Base-by-base conservation (phyloP, 2,329 filamentous ascomycete genomes). In the Fusarium guadeloupense region DNA sequence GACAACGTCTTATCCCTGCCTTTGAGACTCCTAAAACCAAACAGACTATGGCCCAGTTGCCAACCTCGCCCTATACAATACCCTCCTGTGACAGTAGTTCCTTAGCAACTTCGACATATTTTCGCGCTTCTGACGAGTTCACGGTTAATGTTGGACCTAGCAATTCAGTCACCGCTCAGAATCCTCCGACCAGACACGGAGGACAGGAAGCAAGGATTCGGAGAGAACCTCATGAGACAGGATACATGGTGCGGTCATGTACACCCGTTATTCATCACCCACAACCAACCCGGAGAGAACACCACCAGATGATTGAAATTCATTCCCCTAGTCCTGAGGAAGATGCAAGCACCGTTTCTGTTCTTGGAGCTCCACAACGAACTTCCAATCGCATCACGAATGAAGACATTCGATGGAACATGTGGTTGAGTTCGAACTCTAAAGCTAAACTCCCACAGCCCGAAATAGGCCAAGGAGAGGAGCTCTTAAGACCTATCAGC, bases 221-320 rank as follows among this genome's bases (percentile, higher is more conserved):
- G 34, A 25, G 19, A 30, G 26, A 14, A 9, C 16, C 9, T 17
- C 51, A 69, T 19, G 54, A 59, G 17, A 58, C 61, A 5, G 50
- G 39, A 45, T 56, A 60, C 16, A 17, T 67, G n/a, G 51, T 63
- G 4, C 50, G 38, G 5, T 63, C 66, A 9, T 55, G 50, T 5
- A 56, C 61, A 9, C 31, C 46, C 25, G 38, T 60, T 9, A 62
- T 72, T n/a, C 54, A 71, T 21, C 69, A 74, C 13, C 72, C 72
- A 25, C 69, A 62, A 20, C 72, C 72, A 9, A 49, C 54, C 9
- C 54, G 65, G 25, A 50, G 46, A 10, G 45, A 17, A 31, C 47
- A 25, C n/a, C 45, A 48, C 10, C 19, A 25, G 3, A 23, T 66
- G n/a, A 38, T 68, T 19, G 47, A 56, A 25, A 35, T 54, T 14